Percentiles rank a stretch among this genome's conserved stretches.
Evolutionary conservation across 2,329 filamentous ascomycete genomes (phyloP).

Genomic region (Zalaria sp.): DNA sequence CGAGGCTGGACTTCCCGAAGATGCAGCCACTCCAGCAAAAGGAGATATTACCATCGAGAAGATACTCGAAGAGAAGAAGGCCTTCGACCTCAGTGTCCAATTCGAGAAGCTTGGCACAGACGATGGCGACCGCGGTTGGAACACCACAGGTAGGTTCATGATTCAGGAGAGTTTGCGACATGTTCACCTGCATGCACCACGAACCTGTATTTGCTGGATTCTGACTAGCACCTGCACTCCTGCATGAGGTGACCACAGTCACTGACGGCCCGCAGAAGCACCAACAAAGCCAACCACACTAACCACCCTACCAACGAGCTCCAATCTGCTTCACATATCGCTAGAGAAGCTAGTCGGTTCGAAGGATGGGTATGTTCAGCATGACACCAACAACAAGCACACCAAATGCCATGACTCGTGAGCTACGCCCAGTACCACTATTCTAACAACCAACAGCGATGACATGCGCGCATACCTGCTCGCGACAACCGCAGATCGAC

Average conservation of each 20-base stretch:
- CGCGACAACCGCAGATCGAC: conserved; percentile 31
- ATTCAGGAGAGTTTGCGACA: background rate
- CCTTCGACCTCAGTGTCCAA: conserved; percentile 38
- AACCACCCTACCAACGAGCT: conserved; percentile 27
- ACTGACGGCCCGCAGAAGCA: conserved; percentile 17
- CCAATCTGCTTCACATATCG: conserved; percentile 41
- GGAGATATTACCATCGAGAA: conserved; percentile 42
- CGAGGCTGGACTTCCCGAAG: conserved; percentile 39
- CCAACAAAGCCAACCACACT: conserved; percentile 30
- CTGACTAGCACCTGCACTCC: too few relatives aligned
- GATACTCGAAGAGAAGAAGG: conserved; percentile 46
- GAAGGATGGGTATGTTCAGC: conserved; percentile 1
- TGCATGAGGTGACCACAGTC: background rate
- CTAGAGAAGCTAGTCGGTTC: conserved; percentile 11
- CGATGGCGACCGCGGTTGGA: conserved; percentile 18
- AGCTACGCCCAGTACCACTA: conserved; percentile 1
- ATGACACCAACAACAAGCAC: background rate
- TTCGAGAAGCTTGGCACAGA: conserved; percentile 41
- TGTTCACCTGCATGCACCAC: background rate
- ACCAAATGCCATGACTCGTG: background rate
- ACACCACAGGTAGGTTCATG: conserved; percentile 3
- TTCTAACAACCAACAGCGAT: background rate
- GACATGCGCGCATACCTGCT: conserved; percentile 16
- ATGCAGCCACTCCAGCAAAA: conserved; percentile 30
- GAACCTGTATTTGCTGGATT: background rate